phyloP scores from a whole-genome alignment of 1,284 basidiomycete genomes.

The Pseudozyma hubeiensis region DNA sequence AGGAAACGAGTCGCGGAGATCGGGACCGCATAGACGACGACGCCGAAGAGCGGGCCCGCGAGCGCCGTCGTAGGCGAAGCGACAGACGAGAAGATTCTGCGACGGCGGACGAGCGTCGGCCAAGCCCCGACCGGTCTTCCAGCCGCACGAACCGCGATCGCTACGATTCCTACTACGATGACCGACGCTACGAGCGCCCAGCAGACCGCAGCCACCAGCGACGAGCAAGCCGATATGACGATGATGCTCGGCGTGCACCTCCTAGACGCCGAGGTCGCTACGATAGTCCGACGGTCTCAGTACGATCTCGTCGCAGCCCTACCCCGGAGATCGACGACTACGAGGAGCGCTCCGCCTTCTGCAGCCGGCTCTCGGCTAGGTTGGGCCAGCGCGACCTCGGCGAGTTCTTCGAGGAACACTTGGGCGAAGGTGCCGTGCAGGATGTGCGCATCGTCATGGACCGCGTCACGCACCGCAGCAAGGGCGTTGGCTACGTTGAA shows the following conservation, averaged over 20 bases:
- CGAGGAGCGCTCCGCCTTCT: slow-evolving; percentile 96
- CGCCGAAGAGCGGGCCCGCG: slow-evolving; percentile 70
- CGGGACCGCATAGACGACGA: slow-evolving; percentile 42
- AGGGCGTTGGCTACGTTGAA: slow-evolving; percentile 97
- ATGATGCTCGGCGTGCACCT: slow-evolving; percentile 21
- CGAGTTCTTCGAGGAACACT: slow-evolving; percentile 97
- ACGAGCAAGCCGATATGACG: slow-evolving; percentile 28
- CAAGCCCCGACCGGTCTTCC: slow-evolving; percentile 32
- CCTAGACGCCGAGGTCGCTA: slow-evolving; percentile 31
- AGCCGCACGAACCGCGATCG: slow-evolving; percentile 35
- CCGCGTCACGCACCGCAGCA: slow-evolving; percentile 88
- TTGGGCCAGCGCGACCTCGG: slow-evolving; percentile 95
- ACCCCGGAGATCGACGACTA: slow-evolving; percentile 67
- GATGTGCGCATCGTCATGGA: slow-evolving; percentile 96
- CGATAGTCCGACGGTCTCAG: slow-evolving; percentile 31
- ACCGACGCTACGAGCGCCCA: slow-evolving; percentile 34
- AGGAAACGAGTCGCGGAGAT: slow-evolving; percentile 54
- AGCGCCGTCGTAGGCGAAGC: slow-evolving; percentile 52
- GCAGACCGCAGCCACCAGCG: slow-evolving; percentile 19
- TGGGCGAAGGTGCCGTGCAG: slow-evolving; percentile 87
- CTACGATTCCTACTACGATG: slow-evolving; percentile 45
- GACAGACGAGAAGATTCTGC: slow-evolving; percentile 27
- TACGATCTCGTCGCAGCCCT: slow-evolving; percentile 42
- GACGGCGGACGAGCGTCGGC: slow-evolving; percentile 15
- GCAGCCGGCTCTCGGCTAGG: slow-evolving; percentile 94